Evolutionary conservation across 164 flowering plant genomes (phyloP).

Genomic region (Houttuynia cordata): DNA sequence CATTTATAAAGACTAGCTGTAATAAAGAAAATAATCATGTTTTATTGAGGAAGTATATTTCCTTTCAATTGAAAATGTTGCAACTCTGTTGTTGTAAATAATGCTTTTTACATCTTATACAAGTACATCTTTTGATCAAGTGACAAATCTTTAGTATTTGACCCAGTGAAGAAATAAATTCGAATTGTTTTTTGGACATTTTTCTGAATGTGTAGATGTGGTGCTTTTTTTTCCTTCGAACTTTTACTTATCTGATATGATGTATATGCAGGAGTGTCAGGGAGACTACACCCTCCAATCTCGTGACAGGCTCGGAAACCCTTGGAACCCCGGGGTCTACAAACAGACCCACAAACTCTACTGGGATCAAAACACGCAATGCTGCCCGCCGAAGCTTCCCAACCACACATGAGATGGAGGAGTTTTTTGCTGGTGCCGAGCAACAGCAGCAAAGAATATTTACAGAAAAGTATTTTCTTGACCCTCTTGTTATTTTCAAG

Average conservation of each 20-base stretch:
- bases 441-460: constrained; percentile 49
- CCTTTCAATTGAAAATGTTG: too few species aligned
- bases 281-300: constrained; percentile 79
- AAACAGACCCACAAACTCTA: constrained; percentile 28
- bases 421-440: constrained; percentile 68
- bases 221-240: neutral
- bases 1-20: too few species aligned
- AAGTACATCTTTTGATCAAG: too few species aligned
- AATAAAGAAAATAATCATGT: too few species aligned
- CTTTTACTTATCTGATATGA: too few species aligned
- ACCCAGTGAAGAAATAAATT: too few species aligned
- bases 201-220: neutral
- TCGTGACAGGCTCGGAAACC: constrained; percentile 35
- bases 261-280: constrained; percentile 48
- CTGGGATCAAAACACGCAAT: constrained; percentile 19
- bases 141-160: too few species aligned
- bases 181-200: neutral
- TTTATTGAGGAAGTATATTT: too few species aligned
- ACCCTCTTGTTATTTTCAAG: neutral
- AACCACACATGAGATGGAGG: constrained; percentile 59
- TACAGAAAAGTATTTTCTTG: constrained; percentile 41
- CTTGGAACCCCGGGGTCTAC: constrained; percentile 61
- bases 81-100: too few species aligned
- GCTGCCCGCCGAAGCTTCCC: constrained; percentile 35
- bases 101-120: too few species aligned